These are phyloP conservation scores for Fusarium incarnatum DNA, from an alignment of 2,329 filamentous ascomycete genomes.

Conservation along the genomic window DNA sequence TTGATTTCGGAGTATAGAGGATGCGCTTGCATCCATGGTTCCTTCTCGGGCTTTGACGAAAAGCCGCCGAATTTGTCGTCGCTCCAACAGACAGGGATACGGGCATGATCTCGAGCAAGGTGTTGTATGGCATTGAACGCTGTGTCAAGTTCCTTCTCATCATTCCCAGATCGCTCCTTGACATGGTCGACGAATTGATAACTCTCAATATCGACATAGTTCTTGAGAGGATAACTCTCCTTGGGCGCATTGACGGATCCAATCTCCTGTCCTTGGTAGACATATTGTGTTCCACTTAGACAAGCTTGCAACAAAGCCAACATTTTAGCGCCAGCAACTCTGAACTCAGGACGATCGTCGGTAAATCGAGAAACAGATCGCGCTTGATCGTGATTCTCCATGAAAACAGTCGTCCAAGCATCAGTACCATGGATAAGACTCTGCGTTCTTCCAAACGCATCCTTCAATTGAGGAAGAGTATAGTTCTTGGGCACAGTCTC, in stretches of 20 bases:
- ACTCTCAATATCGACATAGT: constrained; percentile 62
- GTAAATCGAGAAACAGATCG: constrained; percentile 68
- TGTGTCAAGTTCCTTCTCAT: constrained; percentile 52
- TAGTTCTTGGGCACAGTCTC: constrained; percentile 61
- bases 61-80: constrained; percentile 50
- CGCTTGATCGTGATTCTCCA: constrained; percentile 74
- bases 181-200: constrained; percentile 55
- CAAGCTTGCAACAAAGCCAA: constrained; percentile 65
- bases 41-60: constrained; percentile 37
- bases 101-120: constrained; percentile 68
- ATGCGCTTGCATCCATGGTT: constrained; percentile 52
- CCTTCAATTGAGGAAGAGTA: constrained; percentile 61
- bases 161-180: constrained; percentile 46
- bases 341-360: constrained; percentile 60
- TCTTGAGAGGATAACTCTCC: constrained; percentile 69
- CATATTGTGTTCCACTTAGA: constrained; percentile 70
- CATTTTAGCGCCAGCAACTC: constrained; percentile 66
- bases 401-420: constrained; percentile 73
- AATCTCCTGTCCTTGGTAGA: constrained; percentile 76
- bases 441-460: constrained; percentile 62
- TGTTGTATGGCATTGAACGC: constrained; percentile 49
- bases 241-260: constrained; percentile 71
- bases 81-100: constrained; percentile 76
- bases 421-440: constrained; percentile 63
- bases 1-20: constrained; percentile 60